Evolutionary conservation across 2,329 filamentous ascomycete genomes (phyloP), one percentile per base, ranked within the genome.

Genomic region (Truncatella angustata): DNA sequence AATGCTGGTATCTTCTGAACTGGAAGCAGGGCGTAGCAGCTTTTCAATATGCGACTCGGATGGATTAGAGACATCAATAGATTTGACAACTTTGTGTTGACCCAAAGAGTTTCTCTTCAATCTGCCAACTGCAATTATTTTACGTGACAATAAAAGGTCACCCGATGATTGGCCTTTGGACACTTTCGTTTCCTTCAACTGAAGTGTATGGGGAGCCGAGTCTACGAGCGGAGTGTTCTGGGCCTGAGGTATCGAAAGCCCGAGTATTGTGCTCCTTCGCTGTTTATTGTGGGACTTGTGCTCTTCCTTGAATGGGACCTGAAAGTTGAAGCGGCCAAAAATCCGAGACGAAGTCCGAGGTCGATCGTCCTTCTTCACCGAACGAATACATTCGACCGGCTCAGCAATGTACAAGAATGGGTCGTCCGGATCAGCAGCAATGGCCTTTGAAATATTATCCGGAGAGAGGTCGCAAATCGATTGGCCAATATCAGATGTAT

Each of bases 401-500:
- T 28, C 30, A 5, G n/a, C 4, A 20, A 34, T 20, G 10, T 47
- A 63, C 54, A 63, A 63, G 53, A 65, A 66, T 7, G 62, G 60
- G 44, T 65, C 60, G 28, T 63, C 60, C n/a, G 63, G 46, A 7
- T 54, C 54, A 16, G 48, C 42, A 30, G 53, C 50, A 11, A 54
- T 55, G 26, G 52, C 45, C 45, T 52, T 56, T 6, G 58, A 58
- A n/a, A 49, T 16, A 44, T 24, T 57, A 40, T 59, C 54, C 9
- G 61, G 54, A 18, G 64, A 66, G 49, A 65, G 63, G 42, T 49
- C 63, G 35, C 60, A 65, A 50, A 63, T 59, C 46, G 59, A 61
- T 1, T 39, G 49, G 18, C 51, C 40, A 39, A 32, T 45, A 24
- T 40, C 24, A 14, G 23, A 14, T 11, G n/a, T n/a, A n/a, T 52